Evolutionary conservation across 2,329 filamentous ascomycete genomes (phyloP).

Genomic region (Penicillium sp.): DNA sequence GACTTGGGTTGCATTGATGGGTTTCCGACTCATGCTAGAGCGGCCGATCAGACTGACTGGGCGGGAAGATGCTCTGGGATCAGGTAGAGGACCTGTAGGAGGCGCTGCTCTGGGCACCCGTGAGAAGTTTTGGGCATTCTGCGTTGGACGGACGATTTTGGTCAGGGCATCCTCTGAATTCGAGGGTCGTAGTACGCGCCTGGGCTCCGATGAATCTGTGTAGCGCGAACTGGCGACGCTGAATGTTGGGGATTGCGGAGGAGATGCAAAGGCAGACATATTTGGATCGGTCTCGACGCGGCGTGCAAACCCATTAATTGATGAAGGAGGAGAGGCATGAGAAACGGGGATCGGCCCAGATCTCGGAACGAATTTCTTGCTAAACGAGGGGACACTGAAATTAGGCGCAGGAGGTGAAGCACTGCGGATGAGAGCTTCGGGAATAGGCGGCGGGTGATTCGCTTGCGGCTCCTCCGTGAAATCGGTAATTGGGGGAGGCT

Average conservation of each 20-base stretch:
- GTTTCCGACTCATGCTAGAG: constrained; percentile 16
- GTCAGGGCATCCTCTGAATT: constrained; percentile 33
- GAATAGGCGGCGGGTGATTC: constrained; percentile 25
- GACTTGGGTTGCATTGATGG: constrained; percentile 4
- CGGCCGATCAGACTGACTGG: constrained; percentile 24
- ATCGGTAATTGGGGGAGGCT: constrained; percentile 11
- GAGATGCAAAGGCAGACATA: constrained; percentile 30
- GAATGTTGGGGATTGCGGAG: constrained; percentile 35
- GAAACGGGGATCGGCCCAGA: constrained; percentile 13
- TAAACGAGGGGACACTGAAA: constrained; percentile 45
- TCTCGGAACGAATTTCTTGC: constrained; percentile 37
- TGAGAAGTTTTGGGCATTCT: constrained; percentile 16
- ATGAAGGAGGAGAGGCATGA: constrained; percentile 20
- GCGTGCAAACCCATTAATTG: constrained; percentile 13
- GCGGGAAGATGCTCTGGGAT: constrained; percentile 17
- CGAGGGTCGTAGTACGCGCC: constrained; percentile 27
- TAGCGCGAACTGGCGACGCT: constrained; percentile 26
- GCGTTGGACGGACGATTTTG: constrained; percentile 16
- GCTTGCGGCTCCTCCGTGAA: constrained; percentile 22
- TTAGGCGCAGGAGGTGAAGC: constrained; percentile 42
- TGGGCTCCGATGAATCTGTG: constrained; percentile 25
- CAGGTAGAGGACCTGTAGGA: constrained; percentile 15
- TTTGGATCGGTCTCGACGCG: constrained; percentile 19
- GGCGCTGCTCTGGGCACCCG: constrained; percentile 15
- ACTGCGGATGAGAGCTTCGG: constrained; percentile 29